These are phyloP conservation scores for Clonostachys rosea DNA, from an alignment of 2,329 filamentous ascomycete genomes.

Conservation along the genomic window DNA sequence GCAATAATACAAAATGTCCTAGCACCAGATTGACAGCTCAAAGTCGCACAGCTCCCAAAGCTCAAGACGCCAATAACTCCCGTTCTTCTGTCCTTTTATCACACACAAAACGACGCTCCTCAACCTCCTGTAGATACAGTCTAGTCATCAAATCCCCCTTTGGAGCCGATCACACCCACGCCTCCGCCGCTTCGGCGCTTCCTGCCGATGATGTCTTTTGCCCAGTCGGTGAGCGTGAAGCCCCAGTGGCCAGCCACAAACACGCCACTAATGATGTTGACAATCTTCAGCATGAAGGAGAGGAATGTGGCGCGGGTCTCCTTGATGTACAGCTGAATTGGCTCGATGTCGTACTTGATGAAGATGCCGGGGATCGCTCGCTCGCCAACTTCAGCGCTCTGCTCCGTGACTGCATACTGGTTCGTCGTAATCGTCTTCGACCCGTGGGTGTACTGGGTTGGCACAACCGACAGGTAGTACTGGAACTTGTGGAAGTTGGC, in stretches of 20 bases:
- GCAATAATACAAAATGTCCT: too few relatives aligned
- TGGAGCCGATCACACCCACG: slow-evolving; percentile 42
- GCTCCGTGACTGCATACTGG: slow-evolving; percentile 95
- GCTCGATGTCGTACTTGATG: slow-evolving; percentile 99
- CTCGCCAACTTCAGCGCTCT: slow-evolving; percentile 68
- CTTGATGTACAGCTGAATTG: slow-evolving; percentile 79
- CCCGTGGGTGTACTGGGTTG: slow-evolving; percentile 80
- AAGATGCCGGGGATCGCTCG: slow-evolving; percentile 81
- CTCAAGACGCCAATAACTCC: too few relatives aligned
- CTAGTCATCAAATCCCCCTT: slow-evolving; percentile 17
- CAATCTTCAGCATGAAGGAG: slow-evolving; percentile 71
- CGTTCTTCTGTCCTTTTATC: too few relatives aligned
- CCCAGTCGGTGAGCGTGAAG: slow-evolving; percentile 80
- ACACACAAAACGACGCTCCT: too few relatives aligned
- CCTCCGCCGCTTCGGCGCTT: slow-evolving; percentile 37
- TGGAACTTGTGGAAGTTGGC: slow-evolving; percentile 96
- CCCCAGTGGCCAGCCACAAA: slow-evolving; percentile 92
- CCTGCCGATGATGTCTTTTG: slow-evolving; percentile 47
- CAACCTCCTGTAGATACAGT: too few relatives aligned
- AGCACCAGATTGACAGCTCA: too few relatives aligned
- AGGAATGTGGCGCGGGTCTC: slow-evolving; percentile 76
- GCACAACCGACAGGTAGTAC: slow-evolving; percentile 94
- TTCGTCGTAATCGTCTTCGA: slow-evolving; percentile 77
- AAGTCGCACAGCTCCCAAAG: too few relatives aligned
- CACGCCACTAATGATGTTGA: slow-evolving; percentile 88